These are phyloP conservation scores for Leptographium galeiforme DNA, from an alignment of 2,329 filamentous ascomycete genomes.

Conservation along the genomic window DNA sequence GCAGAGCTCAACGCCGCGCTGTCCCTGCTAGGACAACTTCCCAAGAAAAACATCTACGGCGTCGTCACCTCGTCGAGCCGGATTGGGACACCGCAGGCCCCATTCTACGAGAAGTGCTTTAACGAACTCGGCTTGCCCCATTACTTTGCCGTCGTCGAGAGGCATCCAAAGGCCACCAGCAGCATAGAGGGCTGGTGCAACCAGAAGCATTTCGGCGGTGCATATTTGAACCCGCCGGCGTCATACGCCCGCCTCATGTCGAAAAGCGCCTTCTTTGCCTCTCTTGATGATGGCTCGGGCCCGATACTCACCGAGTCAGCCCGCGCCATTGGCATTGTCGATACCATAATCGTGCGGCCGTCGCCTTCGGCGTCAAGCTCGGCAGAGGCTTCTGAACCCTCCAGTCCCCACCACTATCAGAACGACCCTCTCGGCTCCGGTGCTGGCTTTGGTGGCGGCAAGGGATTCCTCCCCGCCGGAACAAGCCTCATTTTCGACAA, in stretches of 20 bases:
- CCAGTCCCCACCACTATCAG: slow-evolving; percentile 29
- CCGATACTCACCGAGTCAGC: slow-evolving; percentile 61
- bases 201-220: slow-evolving; percentile 66
- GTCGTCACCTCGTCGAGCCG: slow-evolving; percentile 59
- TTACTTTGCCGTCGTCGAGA: slow-evolving; percentile 61
- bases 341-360: slow-evolving; percentile 60
- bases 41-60: slow-evolving; percentile 67
- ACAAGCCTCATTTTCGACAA: slow-evolving; percentile 63
- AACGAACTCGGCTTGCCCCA: slow-evolving; percentile 79
- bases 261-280: slow-evolving; percentile 32
- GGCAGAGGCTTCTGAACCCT: slow-evolving; percentile 31
- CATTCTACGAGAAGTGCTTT: slow-evolving; percentile 77
- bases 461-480: slow-evolving; percentile 28
- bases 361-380: slow-evolving; percentile 30
- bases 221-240: slow-evolving; percentile 65
- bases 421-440: slow-evolving; percentile 9
- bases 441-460: background rate
- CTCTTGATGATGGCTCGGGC: slow-evolving; percentile 34
- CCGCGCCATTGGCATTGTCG: slow-evolving; percentile 64
- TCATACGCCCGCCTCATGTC: slow-evolving; percentile 47
- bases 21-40: slow-evolving; percentile 66
- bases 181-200: slow-evolving; percentile 60
- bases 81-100: slow-evolving; percentile 54
- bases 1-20: slow-evolving; percentile 74
- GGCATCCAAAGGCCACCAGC: slow-evolving; percentile 48